Evolutionary conservation across 306 rosid genomes (phyloP).

Genomic region (Prunus davidiana): DNA sequence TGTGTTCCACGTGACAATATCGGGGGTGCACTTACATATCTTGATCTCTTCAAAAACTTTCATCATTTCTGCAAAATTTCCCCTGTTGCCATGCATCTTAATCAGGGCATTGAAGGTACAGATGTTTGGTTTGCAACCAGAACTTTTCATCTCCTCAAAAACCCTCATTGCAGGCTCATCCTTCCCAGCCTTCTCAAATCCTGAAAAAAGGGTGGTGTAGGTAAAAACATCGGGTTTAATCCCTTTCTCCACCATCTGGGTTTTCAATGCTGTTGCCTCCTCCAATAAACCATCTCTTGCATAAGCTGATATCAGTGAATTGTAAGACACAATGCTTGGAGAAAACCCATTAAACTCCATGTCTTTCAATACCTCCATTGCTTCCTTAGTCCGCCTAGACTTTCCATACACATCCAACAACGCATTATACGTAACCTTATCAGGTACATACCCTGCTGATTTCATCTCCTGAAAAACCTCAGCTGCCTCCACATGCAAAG

Average conservation of each 20-base stretch:
- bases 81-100: slow-evolving; percentile 91
- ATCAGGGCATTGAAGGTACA: slow-evolving; percentile 86
- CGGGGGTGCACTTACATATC: slow-evolving; percentile 56
- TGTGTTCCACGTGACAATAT: slow-evolving; percentile 94
- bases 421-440: slow-evolving; percentile 77
- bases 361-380: slow-evolving; percentile 71
- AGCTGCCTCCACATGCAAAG: slow-evolving; percentile 69
- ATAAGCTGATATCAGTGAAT: slow-evolving; percentile 78
- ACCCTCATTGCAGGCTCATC: slow-evolving; percentile 62
- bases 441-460: slow-evolving; percentile 53
- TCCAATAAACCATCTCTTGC: slow-evolving; percentile 78
- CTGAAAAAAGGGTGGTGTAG: slow-evolving; percentile 83
- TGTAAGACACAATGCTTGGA: slow-evolving; percentile 62
- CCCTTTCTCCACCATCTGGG: slow-evolving; percentile 73
- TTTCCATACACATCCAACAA: slow-evolving; percentile 92
- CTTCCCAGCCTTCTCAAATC: slow-evolving; percentile 78
- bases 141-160: slow-evolving; percentile 64
- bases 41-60: slow-evolving; percentile 72
- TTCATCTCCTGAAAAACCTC: slow-evolving; percentile 60
- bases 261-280: slow-evolving; percentile 57
- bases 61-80: slow-evolving; percentile 86
- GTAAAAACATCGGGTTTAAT: slow-evolving; percentile 82
- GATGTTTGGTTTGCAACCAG: slow-evolving; percentile 79
- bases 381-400: slow-evolving; percentile 73
- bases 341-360: slow-evolving; percentile 72